phyloP scores from a whole-genome alignment of 2,329 filamentous ascomycete genomes.

The Fusarium irregulare region DNA sequence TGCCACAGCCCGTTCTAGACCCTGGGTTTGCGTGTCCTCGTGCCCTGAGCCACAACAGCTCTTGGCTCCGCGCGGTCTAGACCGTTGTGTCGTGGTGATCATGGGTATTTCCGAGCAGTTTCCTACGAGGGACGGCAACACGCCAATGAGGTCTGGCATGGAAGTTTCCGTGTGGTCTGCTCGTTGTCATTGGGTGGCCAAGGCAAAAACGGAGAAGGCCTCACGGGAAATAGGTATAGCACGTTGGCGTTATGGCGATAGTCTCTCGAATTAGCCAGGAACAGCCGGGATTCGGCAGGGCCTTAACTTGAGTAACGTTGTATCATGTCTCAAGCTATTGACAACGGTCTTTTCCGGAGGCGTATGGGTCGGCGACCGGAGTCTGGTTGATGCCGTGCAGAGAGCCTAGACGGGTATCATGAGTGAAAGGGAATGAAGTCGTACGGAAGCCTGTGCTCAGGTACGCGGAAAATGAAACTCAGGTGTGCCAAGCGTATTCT shows the following conservation, averaged over 20 bases:
- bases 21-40: background rate
- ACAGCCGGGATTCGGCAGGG: slow-evolving; percentile 5
- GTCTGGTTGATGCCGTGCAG: background rate
- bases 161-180: background rate
- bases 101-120: slow-evolving; percentile 44
- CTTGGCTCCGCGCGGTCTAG: slow-evolving; percentile 8
- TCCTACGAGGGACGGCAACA: slow-evolving; percentile 12
- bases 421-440: background rate
- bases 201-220: slow-evolving; percentile 1
- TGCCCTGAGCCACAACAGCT: background rate
- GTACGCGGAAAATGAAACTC: slow-evolving; percentile 18
- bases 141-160: slow-evolving; percentile 2
- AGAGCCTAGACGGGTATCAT: background rate
- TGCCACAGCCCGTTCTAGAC: slow-evolving; percentile 38
- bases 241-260: background rate
- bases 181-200: slow-evolving; percentile 15
- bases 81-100: slow-evolving; percentile 1
- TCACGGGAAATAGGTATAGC: background rate
- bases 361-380: background rate
- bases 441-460: background rate
- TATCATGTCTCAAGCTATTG: slow-evolving; percentile 19
- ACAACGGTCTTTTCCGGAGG: slow-evolving; percentile 34
- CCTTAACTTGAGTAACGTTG: slow-evolving; percentile 17
- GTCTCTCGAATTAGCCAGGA: slow-evolving; percentile 18
- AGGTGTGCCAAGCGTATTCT: slow-evolving; percentile 29